Percentiles rank a stretch among this genome's conserved stretches.
These are phyloP conservation scores for Candida dubliniensis DNA, from an alignment of 1,139 yeast genomes.

Conservation along the genomic window DNA sequence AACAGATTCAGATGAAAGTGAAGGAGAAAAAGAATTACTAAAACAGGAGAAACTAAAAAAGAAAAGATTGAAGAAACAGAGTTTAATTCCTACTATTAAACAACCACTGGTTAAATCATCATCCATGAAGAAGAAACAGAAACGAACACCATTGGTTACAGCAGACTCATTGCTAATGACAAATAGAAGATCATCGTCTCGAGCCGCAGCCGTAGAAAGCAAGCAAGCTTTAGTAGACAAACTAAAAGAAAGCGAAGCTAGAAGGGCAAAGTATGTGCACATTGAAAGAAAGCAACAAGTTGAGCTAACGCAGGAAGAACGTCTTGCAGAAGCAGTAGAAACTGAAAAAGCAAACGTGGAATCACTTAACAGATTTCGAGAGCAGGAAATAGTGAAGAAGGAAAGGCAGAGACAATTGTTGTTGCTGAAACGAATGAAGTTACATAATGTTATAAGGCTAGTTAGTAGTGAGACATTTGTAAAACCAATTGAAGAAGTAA, in stretches of 20 bases:
- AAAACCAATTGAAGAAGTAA: constrained; percentile 56
- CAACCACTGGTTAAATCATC: constrained; percentile 20
- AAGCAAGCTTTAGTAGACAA: constrained; percentile 77
- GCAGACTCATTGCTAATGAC: constrained; percentile 51
- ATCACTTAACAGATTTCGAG: constrained; percentile 74
- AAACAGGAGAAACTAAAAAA: constrained; percentile 48
- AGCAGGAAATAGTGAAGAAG: constrained; percentile 81
- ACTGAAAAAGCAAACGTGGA: constrained; percentile 77
- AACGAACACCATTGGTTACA: constrained; percentile 22
- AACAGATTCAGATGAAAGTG: constrained; percentile 57
- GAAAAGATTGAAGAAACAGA: constrained; percentile 31
- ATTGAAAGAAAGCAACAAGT: constrained; percentile 39
- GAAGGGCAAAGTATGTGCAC: constrained; percentile 53
- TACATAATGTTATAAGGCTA: constrained; percentile 56
- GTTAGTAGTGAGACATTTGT: constrained; percentile 41
- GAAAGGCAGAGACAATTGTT: constrained; percentile 73
- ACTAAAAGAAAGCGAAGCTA: constrained; percentile 67
- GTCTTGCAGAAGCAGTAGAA: constrained; percentile 78
- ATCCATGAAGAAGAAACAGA: constrained; percentile 18
- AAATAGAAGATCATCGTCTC: constrained; percentile 70
- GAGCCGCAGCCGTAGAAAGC: constrained; percentile 76
- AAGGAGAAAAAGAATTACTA: constrained; percentile 66
- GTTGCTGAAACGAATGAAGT: constrained; percentile 59
- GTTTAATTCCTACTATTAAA: constrained; percentile 49
- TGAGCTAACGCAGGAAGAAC: constrained; percentile 81